Base-by-base conservation (phyloP, 2,329 filamentous ascomycete species). In the Phialophora verrucosa region DNA sequence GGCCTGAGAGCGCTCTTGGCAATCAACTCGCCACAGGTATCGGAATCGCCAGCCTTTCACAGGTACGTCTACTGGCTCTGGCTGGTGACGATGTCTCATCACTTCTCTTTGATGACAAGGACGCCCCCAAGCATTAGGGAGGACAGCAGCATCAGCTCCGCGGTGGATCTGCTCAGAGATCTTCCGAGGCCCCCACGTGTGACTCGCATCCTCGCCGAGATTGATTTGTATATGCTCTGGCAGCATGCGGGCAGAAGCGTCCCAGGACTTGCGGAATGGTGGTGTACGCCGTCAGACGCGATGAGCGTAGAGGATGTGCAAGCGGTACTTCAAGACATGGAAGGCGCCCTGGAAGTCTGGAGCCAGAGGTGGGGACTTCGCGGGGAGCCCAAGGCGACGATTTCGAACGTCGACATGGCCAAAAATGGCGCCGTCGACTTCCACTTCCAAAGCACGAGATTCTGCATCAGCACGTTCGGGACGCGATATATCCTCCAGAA, bases 81-180 rank as follows among this genome's bases (percentile, higher is more conserved):
- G 63, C 58, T 62, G 1, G 49, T 57, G 12, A 62, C 63, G 11
- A 62, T 65, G 63, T 65, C 63, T 50, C 63, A 62, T 57, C 63
- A 65, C 59, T 65, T 65, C 53, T 62, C 63, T 38, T 29, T 65
- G 49, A 65, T 65, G 63, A 58, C 63, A 4, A 27, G 63, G 29
- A 65, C 58, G 11, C 58, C 63, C 32, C 63, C 63, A 20, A 57
- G 32, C 27, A 38, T 62, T 12, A 14, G 63, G 7, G 58, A 60
- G 25, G 63, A 65, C 14, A 57, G 50, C 25, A 61, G 56, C 50
- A 65, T 65, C 38, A 62, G 44, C 27, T 23, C 53, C 47, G 63
- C 58, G 17, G 58, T 57, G 17, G 51, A 57, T 25, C 23, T 62
- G 38, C 51, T 65, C 23, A 61, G 51, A 31, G 63, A 65, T 17